phyloP scores from a whole-genome alignment of 108 stramenopile species.

The Epipyxis sp. region DNA sequence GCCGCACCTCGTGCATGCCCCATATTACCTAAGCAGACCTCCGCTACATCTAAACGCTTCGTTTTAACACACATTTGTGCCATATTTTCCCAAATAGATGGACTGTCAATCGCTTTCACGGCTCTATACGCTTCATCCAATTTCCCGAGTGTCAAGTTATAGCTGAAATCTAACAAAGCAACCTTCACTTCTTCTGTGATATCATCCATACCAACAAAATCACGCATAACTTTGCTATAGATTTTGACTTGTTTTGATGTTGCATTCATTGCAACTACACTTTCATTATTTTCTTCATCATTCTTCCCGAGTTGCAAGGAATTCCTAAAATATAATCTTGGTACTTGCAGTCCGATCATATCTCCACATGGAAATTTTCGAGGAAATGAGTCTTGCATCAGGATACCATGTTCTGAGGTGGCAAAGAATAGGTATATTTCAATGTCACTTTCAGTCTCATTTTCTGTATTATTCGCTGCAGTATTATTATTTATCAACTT shows the following conservation, averaged over 20 bases:
- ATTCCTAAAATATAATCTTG: slow-evolving; percentile 53
- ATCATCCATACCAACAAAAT: slow-evolving; percentile 62
- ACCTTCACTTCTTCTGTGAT: slow-evolving; percentile 35
- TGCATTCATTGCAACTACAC: neutral
- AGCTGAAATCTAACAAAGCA: slow-evolving; percentile 65
- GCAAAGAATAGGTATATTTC: slow-evolving; percentile 57
- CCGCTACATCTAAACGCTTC: slow-evolving; percentile 67
- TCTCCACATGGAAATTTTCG: slow-evolving; percentile 40
- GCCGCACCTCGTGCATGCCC: slow-evolving; percentile 58
- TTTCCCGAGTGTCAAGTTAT: slow-evolving; percentile 57
- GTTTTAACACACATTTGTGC: slow-evolving; percentile 70
- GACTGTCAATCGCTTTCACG: slow-evolving; percentile 52
- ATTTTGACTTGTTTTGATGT: neutral
- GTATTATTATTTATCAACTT: neutral
- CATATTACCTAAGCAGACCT: slow-evolving; percentile 67
- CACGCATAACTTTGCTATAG: slow-evolving; percentile 53
- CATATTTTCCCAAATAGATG: slow-evolving; percentile 66
- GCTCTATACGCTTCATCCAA: slow-evolving; percentile 67
- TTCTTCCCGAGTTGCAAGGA: neutral
- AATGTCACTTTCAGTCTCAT: neutral
- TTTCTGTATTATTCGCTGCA: neutral
- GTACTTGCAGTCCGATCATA: slow-evolving; percentile 59
- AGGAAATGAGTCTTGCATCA: slow-evolving; percentile 56
- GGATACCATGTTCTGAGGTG: slow-evolving; percentile 54
- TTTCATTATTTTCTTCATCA: slow-evolving; percentile 26